Percentiles rank a stretch among this genome's conserved stretches.
Evolutionary conservation across 2,329 filamentous ascomycete genomes (phyloP).

Genomic region (Aaosphaeria arxii): DNA sequence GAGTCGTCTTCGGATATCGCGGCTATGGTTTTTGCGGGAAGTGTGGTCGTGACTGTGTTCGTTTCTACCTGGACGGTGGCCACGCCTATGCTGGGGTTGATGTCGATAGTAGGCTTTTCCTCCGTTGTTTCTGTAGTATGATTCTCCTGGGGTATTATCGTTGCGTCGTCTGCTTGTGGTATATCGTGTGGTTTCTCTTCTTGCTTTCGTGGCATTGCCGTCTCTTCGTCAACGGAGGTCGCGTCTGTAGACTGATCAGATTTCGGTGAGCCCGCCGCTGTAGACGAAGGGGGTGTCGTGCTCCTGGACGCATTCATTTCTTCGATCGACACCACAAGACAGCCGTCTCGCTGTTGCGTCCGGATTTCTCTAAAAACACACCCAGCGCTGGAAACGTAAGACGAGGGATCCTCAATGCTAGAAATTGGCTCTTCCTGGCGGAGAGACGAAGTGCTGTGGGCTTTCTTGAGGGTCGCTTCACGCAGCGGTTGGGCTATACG

Average conservation of each 20-base stretch:
- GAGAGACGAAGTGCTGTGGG: constrained; percentile 29
- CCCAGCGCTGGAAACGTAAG: constrained; percentile 13
- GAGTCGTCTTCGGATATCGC: constrained; percentile 22
- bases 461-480: constrained; percentile 27
- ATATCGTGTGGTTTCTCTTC: constrained; percentile 2
- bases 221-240: constrained; percentile 36
- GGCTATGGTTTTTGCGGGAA: background rate
- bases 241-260: constrained; percentile 37
- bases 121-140: constrained; percentile 2
- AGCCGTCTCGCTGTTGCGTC: constrained; percentile 29
- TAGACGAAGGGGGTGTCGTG: constrained; percentile 26
- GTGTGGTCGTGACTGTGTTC: constrained; percentile 22
- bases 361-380: constrained; percentile 22
- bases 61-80: constrained; percentile 26
- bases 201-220: background rate
- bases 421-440: constrained; percentile 27
- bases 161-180: constrained; percentile 13
- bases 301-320: constrained; percentile 26
- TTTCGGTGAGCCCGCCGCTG: constrained; percentile 26
- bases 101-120: background rate
- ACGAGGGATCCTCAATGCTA: constrained; percentile 28
- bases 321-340: constrained; percentile 25
- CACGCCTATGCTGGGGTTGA: constrained; percentile 24
- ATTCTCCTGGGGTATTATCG: constrained; percentile 13
- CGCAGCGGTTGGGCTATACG: constrained; percentile 15